Conservation (phyloP, 73 alveolate genomes). For the Breviolum minutum region DNA sequence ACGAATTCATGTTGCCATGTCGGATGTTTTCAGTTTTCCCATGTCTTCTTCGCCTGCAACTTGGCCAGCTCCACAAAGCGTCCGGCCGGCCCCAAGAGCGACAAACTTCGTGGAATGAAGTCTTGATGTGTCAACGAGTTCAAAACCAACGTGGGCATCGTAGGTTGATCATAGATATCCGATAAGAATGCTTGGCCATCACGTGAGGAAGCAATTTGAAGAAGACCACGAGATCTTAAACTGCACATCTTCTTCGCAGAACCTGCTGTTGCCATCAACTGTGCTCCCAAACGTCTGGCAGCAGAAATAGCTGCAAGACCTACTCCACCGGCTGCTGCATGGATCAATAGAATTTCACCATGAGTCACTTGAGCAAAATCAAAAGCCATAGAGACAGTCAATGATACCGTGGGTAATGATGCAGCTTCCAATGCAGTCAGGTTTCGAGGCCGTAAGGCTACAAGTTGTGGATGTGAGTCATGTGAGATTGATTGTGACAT, state of each 20-base stretch:
- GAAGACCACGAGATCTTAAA: slow-evolving; percentile 17
- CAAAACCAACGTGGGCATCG: slow-evolving; percentile 2
- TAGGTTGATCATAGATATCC: not conserved
- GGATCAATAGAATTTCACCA: slow-evolving; percentile 48
- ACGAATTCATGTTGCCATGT: not conserved
- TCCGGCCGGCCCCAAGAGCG: slow-evolving; percentile 29
- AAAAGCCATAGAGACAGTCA: not conserved
- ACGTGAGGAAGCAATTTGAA: slow-evolving; percentile 14
- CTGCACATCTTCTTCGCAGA: not conserved
- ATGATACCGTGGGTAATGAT: slow-evolving; percentile 36
- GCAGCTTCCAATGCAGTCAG: slow-evolving; percentile 23
- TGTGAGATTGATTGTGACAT: not conserved
- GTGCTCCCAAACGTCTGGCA: slow-evolving; percentile 47
- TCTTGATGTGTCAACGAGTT: slow-evolving; percentile 75
- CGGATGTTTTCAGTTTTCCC: not conserved
- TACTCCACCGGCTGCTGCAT: slow-evolving; percentile 81
- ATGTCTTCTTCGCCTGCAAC: not conserved
- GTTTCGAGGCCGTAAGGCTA: not conserved
- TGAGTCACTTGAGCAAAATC: not conserved
- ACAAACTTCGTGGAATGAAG: slow-evolving; percentile 42
- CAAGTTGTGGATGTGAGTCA: not conserved
- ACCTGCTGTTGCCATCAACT: not conserved
- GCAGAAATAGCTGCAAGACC: slow-evolving; percentile 42
- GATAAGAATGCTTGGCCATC: not conserved
- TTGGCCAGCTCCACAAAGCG: slow-evolving; percentile 83